A percentile compares a stretch with the other conserved stretches of the same genome.
Evolutionary conservation across 1,139 yeast genomes (phyloP).

Genomic region (Meyerozyma athensensis): DNA sequence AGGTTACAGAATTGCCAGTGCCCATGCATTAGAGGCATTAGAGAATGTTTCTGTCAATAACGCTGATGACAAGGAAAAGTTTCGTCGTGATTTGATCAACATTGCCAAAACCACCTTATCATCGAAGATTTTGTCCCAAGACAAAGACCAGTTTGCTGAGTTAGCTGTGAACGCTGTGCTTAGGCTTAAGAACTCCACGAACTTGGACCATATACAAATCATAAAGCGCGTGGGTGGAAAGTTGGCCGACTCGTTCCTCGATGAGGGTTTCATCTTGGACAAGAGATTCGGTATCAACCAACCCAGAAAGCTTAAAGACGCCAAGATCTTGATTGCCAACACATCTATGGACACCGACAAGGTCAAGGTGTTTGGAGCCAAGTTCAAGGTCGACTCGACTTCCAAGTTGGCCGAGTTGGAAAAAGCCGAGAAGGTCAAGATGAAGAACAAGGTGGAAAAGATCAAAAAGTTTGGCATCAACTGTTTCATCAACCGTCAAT

Average conservation of each 20-base stretch:
- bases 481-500: constrained; percentile 90
- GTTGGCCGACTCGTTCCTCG: constrained; percentile 85
- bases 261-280: constrained; percentile 90
- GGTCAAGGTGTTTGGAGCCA: constrained; percentile 96
- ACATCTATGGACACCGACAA: constrained; percentile 97
- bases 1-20: constrained; percentile 87
- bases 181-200: constrained; percentile 90
- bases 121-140: constrained; percentile 91
- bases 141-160: constrained; percentile 80
- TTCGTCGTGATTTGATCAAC: constrained; percentile 72
- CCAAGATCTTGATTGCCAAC: constrained; percentile 86
- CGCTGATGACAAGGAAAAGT: constrained; percentile 54
- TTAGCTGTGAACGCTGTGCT: constrained; percentile 93
- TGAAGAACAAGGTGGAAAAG: constrained; percentile 86
- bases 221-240: constrained; percentile 93
- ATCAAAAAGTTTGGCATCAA: constrained; percentile 79
- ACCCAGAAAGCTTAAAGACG: constrained; percentile 79
- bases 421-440: constrained; percentile 90
- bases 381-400: constrained; percentile 93
- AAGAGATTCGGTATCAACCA: constrained; percentile 93
- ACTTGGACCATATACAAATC: constrained; percentile 89
- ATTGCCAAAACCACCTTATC: constrained; percentile 93
- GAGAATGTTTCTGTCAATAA: constrained; percentile 75
- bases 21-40: constrained; percentile 77
- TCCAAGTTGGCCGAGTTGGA: constrained; percentile 92